Conservation (phyloP, 441 rosid genomes). For the Bruguiera hainesii region DNA sequence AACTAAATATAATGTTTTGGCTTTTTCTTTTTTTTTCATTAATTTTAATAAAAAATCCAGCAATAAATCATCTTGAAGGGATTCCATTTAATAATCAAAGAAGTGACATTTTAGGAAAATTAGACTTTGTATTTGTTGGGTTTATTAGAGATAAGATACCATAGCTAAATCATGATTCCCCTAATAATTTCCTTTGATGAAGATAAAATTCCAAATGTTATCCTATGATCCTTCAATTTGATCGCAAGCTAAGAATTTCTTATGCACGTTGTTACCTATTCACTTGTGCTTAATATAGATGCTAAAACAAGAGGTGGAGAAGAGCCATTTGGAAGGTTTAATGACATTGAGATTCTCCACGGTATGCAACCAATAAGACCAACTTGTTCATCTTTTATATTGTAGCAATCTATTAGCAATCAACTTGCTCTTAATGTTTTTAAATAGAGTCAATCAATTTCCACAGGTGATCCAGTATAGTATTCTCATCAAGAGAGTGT, state of each 20-base stretch:
- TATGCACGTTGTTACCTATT: background rate
- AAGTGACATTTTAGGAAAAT: constrained; percentile 59
- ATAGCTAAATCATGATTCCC: constrained; percentile 49
- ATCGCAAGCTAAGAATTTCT: background rate
- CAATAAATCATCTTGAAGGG: constrained; percentile 71
- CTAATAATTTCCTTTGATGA: constrained; percentile 73
- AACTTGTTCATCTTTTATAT: constrained; percentile 41
- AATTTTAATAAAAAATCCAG: constrained; percentile 51
- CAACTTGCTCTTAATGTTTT: constrained; percentile 42
- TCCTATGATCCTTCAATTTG: constrained; percentile 14
- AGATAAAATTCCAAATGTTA: constrained; percentile 39
- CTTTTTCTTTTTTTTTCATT: constrained; percentile 16
- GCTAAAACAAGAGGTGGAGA: constrained; percentile 53
- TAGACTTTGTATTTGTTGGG: constrained; percentile 55
- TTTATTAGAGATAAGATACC: constrained; percentile 35
- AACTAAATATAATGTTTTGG: constrained; percentile 17
- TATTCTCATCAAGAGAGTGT: constrained; percentile 42
- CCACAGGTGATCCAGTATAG: constrained; percentile 36
- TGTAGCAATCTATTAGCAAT: constrained; percentile 45
- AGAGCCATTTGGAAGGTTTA: constrained; percentile 47
- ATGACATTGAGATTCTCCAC: constrained; percentile 43
- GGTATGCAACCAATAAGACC: constrained; percentile 45
- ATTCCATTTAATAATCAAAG: constrained; percentile 69
- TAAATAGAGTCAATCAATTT: constrained; percentile 47
- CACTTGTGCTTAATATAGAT: constrained; percentile 35